Percentiles rank a stretch among this genome's conserved stretches.
Conservation (phyloP, 805 yeast genomes). For the Ogataea methanolica region DNA sequence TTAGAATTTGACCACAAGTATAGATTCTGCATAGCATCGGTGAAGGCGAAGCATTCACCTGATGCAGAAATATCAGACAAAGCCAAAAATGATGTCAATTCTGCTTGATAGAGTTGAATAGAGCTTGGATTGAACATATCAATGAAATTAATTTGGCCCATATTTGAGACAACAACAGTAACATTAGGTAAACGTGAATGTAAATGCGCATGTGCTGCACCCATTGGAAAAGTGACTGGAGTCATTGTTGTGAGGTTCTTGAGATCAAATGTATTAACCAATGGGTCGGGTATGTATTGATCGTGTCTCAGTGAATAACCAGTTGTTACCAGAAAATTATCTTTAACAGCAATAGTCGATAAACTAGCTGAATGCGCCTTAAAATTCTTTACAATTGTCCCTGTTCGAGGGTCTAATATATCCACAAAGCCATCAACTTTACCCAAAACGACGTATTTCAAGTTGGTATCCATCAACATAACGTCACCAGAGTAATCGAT, state of each 20-base stretch:
- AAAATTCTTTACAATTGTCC: conserved; percentile 46
- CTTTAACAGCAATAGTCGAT: conserved; percentile 61
- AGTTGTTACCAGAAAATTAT: conserved; percentile 68
- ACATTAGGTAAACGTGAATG: conserved; percentile 85
- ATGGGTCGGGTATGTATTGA: conserved; percentile 61
- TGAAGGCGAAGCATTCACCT: conserved; percentile 74
- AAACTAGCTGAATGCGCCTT: conserved; percentile 57
- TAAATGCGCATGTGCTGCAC: conserved; percentile 77
- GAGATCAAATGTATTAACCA: conserved; percentile 78
- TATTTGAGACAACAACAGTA: conserved; percentile 63
- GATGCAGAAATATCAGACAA: conserved; percentile 54
- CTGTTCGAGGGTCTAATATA: conserved; percentile 52
- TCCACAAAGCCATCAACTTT: conserved; percentile 57
- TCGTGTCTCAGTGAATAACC: conserved; percentile 71
- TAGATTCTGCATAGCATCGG: conserved; percentile 57
- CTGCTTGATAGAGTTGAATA: conserved; percentile 63
- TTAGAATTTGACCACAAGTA: conserved; percentile 64
- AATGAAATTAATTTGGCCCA: conserved; percentile 81
- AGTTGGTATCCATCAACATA: conserved; percentile 43
- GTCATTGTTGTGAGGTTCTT: conserved; percentile 65
- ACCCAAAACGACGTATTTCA: conserved; percentile 55
- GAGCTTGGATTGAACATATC: conserved; percentile 78
- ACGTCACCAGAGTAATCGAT: conserved; percentile 42
- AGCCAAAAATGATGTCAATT: conserved; percentile 41
- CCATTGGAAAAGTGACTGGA: conserved; percentile 85